Evolutionary conservation across 1,139 yeast genomes (phyloP).

Genomic region (Taphrina confusa): DNA sequence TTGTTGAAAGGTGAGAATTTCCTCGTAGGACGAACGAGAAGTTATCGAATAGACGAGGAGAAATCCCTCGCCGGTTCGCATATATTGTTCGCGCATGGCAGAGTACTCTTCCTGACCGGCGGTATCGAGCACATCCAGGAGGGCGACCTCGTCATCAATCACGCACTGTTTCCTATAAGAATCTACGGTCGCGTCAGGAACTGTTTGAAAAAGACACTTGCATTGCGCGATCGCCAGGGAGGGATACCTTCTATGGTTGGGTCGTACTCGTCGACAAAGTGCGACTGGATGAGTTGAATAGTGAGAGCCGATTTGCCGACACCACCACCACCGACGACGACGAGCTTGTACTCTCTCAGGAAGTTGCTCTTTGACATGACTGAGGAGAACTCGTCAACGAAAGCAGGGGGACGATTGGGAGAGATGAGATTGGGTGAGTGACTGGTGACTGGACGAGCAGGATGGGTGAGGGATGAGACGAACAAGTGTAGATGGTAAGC

Average conservation of each 20-base stretch:
- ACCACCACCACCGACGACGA: constrained; percentile 96
- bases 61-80: constrained; percentile 53
- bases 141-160: constrained; percentile 49
- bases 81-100: constrained; percentile 66
- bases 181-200: constrained; percentile 63
- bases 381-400: background rate
- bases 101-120: constrained; percentile 55
- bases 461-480: background rate
- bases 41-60: constrained; percentile 74
- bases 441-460: background rate
- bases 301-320: constrained; percentile 95
- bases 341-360: constrained; percentile 63
- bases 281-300: constrained; percentile 80
- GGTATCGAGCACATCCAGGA: constrained; percentile 52
- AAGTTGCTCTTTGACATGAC: constrained; percentile 33
- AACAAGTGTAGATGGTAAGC: background rate
- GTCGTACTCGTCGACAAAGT: constrained; percentile 58
- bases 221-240: background rate
- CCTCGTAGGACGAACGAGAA: constrained; percentile 76
- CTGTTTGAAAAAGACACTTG: background rate
- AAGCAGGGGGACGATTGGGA: background rate
- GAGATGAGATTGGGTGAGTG: background rate
- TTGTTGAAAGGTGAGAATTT: constrained; percentile 72
- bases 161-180: constrained; percentile 50
- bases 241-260: constrained; percentile 43